Evolutionary conservation across 257 asterid genomes (phyloP).

Genomic region (Capsicum pubescens): DNA sequence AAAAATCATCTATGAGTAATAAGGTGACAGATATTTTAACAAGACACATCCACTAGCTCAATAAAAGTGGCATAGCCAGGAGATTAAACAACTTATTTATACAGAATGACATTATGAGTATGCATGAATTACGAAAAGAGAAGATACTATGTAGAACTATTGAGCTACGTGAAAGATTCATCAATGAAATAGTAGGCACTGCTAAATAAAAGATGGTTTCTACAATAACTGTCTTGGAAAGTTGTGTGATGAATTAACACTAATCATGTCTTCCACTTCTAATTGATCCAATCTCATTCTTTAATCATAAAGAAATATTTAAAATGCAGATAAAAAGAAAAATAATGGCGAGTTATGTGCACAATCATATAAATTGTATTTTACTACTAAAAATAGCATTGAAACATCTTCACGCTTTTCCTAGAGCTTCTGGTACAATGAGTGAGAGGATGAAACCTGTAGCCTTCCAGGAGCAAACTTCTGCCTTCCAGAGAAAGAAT

Average conservation of each 20-base stretch:
- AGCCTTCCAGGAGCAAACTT: background rate
- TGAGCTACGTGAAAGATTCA: background rate
- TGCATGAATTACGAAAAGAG: background rate
- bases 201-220: constrained; percentile 1
- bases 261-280: background rate
- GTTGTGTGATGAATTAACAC: background rate
- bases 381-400: background rate
- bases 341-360: background rate
- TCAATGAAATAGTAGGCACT: background rate
- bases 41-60: background rate
- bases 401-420: background rate
- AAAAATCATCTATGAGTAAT: background rate
- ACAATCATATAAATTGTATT: background rate
- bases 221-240: background rate
- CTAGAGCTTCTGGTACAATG: constrained; percentile 12
- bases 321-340: too few relatives aligned
- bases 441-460: constrained; percentile 21
- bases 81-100: background rate
- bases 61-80: background rate
- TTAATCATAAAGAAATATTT: background rate
- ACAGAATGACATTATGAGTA: background rate
- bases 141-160: background rate
- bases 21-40: background rate
- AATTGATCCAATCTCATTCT: background rate
- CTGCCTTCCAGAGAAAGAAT: background rate